A percentile compares a stretch with the other conserved stretches of the same genome.
phyloP scores from a whole-genome alignment of 2,329 filamentous ascomycete species.

The Aspergillus ibericus region DNA sequence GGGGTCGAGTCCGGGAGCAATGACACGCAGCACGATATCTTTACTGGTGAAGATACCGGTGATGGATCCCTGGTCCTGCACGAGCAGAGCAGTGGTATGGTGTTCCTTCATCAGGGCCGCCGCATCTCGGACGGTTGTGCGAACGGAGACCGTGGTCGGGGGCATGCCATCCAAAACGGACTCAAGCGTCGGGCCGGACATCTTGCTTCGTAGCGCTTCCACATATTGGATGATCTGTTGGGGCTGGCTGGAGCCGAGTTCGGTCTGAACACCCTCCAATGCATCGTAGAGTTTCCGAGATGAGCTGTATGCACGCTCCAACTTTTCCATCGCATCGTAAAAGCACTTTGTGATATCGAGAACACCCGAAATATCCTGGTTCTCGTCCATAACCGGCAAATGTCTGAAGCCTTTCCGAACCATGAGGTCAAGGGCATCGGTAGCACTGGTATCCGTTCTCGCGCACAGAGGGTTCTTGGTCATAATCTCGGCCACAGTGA shows the following conservation, averaged over 20 bases:
- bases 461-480: slow-evolving; percentile 98
- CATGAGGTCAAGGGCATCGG: slow-evolving; percentile 96
- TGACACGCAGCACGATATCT: slow-evolving; percentile 95
- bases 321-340: slow-evolving; percentile 99
- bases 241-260: slow-evolving; percentile 90
- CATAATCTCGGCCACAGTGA: slow-evolving; percentile 98
- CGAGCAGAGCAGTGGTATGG: slow-evolving; percentile 92
- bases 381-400: slow-evolving; percentile 98
- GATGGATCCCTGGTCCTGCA: slow-evolving; percentile 95
- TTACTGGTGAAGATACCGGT: slow-evolving; percentile 99
- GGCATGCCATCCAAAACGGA: slow-evolving; percentile 89
- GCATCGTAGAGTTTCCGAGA: slow-evolving; percentile 98
- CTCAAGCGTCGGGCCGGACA: slow-evolving; percentile 96
- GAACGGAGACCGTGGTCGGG: slow-evolving; percentile 90
- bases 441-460: slow-evolving; percentile 95
- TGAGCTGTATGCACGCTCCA: slow-evolving; percentile 95
- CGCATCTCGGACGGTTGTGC: slow-evolving; percentile 94
- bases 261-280: slow-evolving; percentile 94
- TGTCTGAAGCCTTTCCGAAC: slow-evolving; percentile 97
- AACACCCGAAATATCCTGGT: slow-evolving; percentile 97
- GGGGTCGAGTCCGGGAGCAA: slow-evolving; percentile 92
- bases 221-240: slow-evolving; percentile 99
- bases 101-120: slow-evolving; percentile 98
- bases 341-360: slow-evolving; percentile 99
- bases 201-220: slow-evolving; percentile 89